phyloP scores from a whole-genome alignment of 169 alveolate genomes.

The Eimeria falciformis region DNA sequence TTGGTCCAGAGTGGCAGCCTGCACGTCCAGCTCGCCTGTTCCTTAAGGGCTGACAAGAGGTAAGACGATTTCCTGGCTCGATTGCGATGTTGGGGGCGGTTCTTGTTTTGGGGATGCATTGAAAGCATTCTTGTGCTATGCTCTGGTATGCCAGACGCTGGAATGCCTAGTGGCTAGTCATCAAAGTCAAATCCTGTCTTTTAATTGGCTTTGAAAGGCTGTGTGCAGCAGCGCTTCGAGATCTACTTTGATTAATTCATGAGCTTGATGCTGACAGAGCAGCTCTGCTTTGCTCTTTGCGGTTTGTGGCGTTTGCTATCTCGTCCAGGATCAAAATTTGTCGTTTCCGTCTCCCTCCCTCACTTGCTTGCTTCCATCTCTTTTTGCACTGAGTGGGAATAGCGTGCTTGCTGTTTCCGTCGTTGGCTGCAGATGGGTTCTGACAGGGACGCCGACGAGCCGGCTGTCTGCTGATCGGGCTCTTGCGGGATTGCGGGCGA shows the following conservation, averaged over 20 bases:
- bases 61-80: not conserved
- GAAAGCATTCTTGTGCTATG: too few relatives aligned
- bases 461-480: constrained; percentile 16
- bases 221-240: not conserved
- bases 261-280: not conserved
- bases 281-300: not conserved
- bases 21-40: constrained; percentile 18
- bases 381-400: not conserved
- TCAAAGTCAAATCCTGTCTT: too few relatives aligned
- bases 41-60: not conserved
- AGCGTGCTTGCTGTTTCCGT: not conserved
- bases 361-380: not conserved
- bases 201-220: too few relatives aligned
- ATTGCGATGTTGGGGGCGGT: not conserved
- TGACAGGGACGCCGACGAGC: constrained; percentile 76
- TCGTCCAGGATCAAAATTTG: too few relatives aligned
- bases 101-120: not conserved
- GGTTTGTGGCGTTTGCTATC: not conserved
- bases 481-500: constrained; percentile 11
- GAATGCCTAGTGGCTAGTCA: too few relatives aligned
- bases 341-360: too few relatives aligned
- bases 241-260: not conserved
- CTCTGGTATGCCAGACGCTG: too few relatives aligned
- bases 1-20: constrained; percentile 8
- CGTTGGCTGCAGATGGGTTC: constrained; percentile 63